Percentiles rank a stretch among this genome's conserved stretches.
Conservation (phyloP, 805 yeast species). For the Tetrapisispora taiwanensis region DNA sequence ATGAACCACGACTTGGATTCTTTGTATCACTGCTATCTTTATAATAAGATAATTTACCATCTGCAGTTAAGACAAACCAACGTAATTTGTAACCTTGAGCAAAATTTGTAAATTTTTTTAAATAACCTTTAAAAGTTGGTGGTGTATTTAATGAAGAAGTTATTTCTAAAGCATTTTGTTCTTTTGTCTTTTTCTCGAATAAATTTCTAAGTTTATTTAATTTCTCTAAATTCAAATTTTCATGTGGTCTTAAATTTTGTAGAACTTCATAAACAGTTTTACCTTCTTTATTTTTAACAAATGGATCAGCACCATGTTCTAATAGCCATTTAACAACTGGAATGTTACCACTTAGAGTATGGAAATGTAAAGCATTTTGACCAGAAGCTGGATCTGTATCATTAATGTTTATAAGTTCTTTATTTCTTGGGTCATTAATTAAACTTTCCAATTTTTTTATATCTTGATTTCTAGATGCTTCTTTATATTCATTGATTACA, state of each 20-base stretch:
- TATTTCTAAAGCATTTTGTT: conserved; percentile 53
- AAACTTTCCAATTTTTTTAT: conserved; percentile 53
- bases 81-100: conserved; percentile 92
- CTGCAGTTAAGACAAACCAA: conserved; percentile 76
- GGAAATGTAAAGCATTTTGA: conserved; percentile 81
- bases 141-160: conserved; percentile 36
- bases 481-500: conserved; percentile 55
- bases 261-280: conserved; percentile 70
- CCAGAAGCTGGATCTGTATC: conserved; percentile 92
- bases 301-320: conserved; percentile 90
- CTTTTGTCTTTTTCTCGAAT: conserved; percentile 62
- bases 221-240: conserved; percentile 13
- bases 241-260: conserved; percentile 43
- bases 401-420: conserved; percentile 76
- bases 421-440: conserved; percentile 61
- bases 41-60: conserved; percentile 80
- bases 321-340: conserved; percentile 83
- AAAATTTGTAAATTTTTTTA: conserved; percentile 94
- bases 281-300: conserved; percentile 71
- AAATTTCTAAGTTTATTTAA: conserved; percentile 42
- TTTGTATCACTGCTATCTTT: conserved; percentile 82
- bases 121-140: conserved; percentile 81
- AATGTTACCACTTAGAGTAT: conserved; percentile 62
- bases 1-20: conserved; percentile 78
- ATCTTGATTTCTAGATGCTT: conserved; percentile 60